phyloP scores from a whole-genome alignment of 768 basidiomycete species.

The Chalciporus piperatus region DNA sequence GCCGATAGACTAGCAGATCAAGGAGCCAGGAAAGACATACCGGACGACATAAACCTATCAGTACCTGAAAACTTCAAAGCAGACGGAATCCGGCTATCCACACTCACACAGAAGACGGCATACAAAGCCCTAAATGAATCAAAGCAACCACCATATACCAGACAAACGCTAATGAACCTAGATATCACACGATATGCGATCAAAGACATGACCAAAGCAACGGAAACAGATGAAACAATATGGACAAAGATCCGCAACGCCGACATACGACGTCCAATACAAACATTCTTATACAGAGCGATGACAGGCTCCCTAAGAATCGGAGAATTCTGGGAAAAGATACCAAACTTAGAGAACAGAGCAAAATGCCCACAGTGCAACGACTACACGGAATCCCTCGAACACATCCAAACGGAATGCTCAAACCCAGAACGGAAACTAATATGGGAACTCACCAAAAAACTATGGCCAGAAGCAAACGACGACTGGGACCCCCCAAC shows the following conservation, averaged over 20 bases:
- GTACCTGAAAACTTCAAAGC: conserved; percentile 3
- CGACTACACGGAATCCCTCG: conserved; percentile 21
- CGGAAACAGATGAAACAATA: conserved; percentile 7
- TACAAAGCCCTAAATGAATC: conserved; percentile 8
- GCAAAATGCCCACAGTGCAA: conserved; percentile 15
- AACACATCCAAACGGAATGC: conserved; percentile 32
- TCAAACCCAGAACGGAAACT: no score
- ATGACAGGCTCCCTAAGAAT: conserved; percentile 24
- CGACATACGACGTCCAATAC: conserved; percentile 7
- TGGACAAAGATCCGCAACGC: conserved; percentile 9
- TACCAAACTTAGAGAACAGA: conserved; percentile 9
- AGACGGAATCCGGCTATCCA: conserved; percentile 10
- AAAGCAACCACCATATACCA: not conserved
- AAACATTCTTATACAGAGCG: conserved; percentile 22
- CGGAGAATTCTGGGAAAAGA: conserved; percentile 27
- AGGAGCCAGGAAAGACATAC: conserved; percentile 5
- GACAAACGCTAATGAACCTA: conserved; percentile 3
- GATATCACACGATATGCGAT: not conserved
- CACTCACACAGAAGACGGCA: conserved; percentile 12
- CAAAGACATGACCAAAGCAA: not conserved
- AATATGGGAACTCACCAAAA: no score
- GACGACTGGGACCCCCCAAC: not conserved
- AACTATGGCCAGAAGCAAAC: no score
- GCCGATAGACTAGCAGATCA: conserved; percentile 22
- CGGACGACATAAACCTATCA: conserved; percentile 1